Conservation (phyloP, 1,284 basidiomycete species). For the Rhodotorula sp. region DNA sequence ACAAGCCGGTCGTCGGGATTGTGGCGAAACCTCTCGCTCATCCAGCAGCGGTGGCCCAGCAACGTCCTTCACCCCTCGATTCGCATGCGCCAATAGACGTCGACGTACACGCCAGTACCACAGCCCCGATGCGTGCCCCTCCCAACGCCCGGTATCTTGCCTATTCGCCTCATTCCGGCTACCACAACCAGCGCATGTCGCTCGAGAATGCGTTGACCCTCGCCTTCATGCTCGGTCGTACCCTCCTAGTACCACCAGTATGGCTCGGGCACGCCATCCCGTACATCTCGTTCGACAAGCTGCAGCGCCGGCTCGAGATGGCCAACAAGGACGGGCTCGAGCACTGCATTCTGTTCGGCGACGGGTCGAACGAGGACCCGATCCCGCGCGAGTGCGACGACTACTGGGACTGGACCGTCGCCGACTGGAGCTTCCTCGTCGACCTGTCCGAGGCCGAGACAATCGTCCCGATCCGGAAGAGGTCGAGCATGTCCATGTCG, state of each 20-base stretch:
- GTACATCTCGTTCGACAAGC: constrained; percentile 63
- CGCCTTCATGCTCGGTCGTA: constrained; percentile 66
- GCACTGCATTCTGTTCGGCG: constrained; percentile 52
- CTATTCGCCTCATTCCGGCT: constrained; percentile 54
- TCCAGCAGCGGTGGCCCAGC: neutral
- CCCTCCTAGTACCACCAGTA: constrained; percentile 68
- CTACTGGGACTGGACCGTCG: constrained; percentile 57
- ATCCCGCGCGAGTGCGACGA: constrained; percentile 58
- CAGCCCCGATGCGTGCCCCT: neutral
- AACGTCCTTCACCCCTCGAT: neutral
- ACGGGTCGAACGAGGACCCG: constrained; percentile 18
- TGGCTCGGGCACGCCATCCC: constrained; percentile 66
- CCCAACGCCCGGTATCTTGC: constrained; percentile 28
- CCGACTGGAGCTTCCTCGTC: constrained; percentile 70
- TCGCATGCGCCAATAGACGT: neutral
- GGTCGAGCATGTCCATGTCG: constrained; percentile 56
- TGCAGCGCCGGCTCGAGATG: constrained; percentile 56
- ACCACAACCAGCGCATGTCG: constrained; percentile 79
- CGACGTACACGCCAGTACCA: neutral
- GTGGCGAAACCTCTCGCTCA: neutral
- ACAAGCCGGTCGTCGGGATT: neutral
- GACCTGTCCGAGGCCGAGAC: constrained; percentile 54
- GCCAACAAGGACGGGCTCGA: constrained; percentile 58
- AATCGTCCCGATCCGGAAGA: constrained; percentile 51
- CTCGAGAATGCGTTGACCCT: constrained; percentile 75